Evolutionary conservation across 352 stramenopile species (phyloP).

Genomic region (Globisporangium camurandrum): DNA sequence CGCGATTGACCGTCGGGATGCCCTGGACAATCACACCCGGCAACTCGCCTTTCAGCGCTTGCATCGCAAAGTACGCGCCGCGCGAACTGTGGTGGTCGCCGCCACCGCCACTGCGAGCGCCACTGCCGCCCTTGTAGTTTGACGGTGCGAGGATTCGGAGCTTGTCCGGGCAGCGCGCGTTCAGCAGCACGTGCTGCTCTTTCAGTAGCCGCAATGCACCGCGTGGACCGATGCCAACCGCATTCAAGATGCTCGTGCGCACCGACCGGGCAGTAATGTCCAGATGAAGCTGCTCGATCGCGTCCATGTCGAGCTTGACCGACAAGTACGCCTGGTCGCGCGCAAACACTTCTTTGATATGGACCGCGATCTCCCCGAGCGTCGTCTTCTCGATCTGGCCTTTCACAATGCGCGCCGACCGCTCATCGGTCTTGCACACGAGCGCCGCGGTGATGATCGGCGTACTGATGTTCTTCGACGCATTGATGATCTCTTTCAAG

Average conservation of each 20-base stretch:
- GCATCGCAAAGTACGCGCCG: slow-evolving; percentile 91
- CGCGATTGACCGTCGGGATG: slow-evolving; percentile 95
- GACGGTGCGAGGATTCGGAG: slow-evolving; percentile 72
- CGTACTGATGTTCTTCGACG: slow-evolving; percentile 97
- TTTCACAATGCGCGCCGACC: slow-evolving; percentile 93
- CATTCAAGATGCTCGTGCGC: slow-evolving; percentile 89
- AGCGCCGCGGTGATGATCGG: slow-evolving; percentile 91
- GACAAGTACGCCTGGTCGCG: slow-evolving; percentile 95
- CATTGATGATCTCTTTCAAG: slow-evolving; percentile 99
- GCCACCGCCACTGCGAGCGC: no score
- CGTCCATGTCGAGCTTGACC: slow-evolving; percentile 97
- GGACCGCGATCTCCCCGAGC: slow-evolving; percentile 92
- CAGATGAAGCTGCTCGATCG: slow-evolving; percentile 94
- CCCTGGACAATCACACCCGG: slow-evolving; percentile 97
- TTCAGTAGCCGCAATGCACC: slow-evolving; percentile 70
- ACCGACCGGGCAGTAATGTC: slow-evolving; percentile 93
- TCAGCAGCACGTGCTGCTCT: slow-evolving; percentile 80
- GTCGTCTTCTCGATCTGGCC: slow-evolving; percentile 96
- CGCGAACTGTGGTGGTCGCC: no score
- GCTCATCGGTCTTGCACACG: slow-evolving; percentile 70
- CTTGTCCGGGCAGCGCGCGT: slow-evolving; percentile 76
- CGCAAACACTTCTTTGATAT: slow-evolving; percentile 94
- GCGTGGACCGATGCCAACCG: slow-evolving; percentile 53
- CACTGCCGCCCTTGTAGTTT: slow-evolving; percentile 83
- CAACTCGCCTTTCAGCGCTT: slow-evolving; percentile 93